Conservation (phyloP, 2,329 filamentous ascomycete genomes). For the Colletotrichum musicola region DNA sequence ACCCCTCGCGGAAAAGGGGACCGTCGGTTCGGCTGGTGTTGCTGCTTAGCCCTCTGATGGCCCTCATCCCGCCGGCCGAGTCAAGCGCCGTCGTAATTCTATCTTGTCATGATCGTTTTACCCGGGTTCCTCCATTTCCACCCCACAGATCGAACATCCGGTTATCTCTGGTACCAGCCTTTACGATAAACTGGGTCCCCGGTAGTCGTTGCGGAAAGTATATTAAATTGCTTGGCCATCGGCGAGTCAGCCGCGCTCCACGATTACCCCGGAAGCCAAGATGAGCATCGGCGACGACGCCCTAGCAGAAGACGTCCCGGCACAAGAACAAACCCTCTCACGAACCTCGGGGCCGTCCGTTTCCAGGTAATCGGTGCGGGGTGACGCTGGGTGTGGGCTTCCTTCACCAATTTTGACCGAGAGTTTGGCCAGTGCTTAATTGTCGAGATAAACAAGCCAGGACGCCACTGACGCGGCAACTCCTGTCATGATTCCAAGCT, state of each 20-base stretch:
- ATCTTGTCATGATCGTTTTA: neutral
- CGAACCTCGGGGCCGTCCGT: constrained; percentile 2
- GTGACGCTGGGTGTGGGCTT: neutral
- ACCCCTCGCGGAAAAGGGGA: neutral
- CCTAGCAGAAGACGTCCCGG: neutral
- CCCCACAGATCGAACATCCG: constrained; percentile 25
- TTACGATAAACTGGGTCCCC: constrained; percentile 7
- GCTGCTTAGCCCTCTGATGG: neutral
- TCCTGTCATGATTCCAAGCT: neutral
- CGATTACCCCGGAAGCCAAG: constrained; percentile 35
- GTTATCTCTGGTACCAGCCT: constrained; percentile 6
- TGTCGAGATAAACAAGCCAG: constrained; percentile 15
- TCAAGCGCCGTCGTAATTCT: neutral
- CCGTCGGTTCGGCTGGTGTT: neutral
- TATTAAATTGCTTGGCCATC: constrained; percentile 20
- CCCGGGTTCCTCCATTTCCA: neutral
- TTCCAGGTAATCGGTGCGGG: neutral
- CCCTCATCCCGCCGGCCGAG: neutral
- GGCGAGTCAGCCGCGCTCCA: constrained; percentile 29
- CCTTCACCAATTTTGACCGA: neutral
- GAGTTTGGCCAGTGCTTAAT: constrained; percentile 5
- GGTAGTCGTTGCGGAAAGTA: constrained; percentile 17
- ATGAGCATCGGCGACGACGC: constrained; percentile 1
- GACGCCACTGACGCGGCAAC: neutral
- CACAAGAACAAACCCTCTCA: neutral